Evolutionary conservation across 495 filamentous ascomycete species (phyloP).

Genomic region (Neurospora pannonica): DNA sequence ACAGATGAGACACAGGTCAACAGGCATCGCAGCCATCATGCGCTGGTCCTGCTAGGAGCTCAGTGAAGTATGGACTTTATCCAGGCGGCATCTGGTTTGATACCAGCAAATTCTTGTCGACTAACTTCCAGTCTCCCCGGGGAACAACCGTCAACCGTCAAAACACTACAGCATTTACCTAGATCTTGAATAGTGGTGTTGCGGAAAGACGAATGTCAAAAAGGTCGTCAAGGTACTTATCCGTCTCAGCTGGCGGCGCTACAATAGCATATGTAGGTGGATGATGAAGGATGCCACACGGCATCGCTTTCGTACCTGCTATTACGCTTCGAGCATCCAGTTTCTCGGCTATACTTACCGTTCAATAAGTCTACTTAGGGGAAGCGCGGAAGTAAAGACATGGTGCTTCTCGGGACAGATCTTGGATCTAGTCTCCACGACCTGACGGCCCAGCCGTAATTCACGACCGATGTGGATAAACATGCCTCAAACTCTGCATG

Average conservation of each 20-base stretch:
- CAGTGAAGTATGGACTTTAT: not conserved
- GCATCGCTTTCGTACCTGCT: not conserved
- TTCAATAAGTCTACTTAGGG: not conserved
- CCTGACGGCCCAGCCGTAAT: not conserved
- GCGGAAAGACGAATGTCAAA: not conserved
- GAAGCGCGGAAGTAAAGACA: not conserved
- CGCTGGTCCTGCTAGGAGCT: not conserved
- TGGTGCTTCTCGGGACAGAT: not conserved
- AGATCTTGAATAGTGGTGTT: not conserved
- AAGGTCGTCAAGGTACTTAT: not conserved
- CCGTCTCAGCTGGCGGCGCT: not conserved
- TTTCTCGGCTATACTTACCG: not conserved
- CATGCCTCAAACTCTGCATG: not conserved
- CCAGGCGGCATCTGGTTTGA: not conserved
- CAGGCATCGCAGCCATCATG: not conserved
- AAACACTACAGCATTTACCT: not conserved
- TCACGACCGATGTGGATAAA: not conserved
- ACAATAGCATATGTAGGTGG: not conserved
- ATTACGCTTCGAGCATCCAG: not conserved
- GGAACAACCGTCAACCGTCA: not conserved
- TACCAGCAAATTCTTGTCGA: not conserved
- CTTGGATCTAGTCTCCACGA: not conserved
- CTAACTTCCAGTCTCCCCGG: not conserved
- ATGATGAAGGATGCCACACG: not conserved
- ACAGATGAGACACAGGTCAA: not conserved